Base-by-base conservation (phyloP, 2,329 filamentous ascomycete species). In the Colletotrichum tropicicola region DNA sequence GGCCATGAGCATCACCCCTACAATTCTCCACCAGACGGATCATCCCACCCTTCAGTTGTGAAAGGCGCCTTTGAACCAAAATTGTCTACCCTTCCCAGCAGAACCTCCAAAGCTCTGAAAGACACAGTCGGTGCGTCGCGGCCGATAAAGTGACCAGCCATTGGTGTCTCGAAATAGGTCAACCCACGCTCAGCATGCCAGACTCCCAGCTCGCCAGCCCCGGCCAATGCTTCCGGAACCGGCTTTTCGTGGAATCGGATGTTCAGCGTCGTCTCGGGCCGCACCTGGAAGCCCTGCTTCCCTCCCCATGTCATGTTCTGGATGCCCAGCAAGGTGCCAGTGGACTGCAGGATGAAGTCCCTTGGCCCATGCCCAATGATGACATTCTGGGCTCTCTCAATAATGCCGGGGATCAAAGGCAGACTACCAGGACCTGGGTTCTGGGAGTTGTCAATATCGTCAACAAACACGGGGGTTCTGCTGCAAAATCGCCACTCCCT, bases 231-330 rank as follows among this genome's bases (percentile, higher is more conserved):
- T 8, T 17, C 51, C 21, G 85, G 73, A 13, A 80, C 81, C 12
- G 77, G 77, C 1, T 77, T 69, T 58, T 68, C 77, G 21, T 83
- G 77, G 58, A 84, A 67, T 0, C 91, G 91, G 0, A 94, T 89
- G 73, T 86, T 92, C 73, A 92, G 89, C 2, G 88, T 87, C 52
- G 87, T 83, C 2, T 73, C 73, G 0, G 92, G 92, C 0, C 78
- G 75, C 1, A 75, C 73, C 68, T 89, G 85, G 81, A 95, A 94
- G 0, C 92, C 92, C 51, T 91, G 87, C 39, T 82, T 74, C 5
- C 91, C 92, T 60, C 87, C 87, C 88, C 89, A 95, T 0, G 91
- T 94, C 89, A 94, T 93, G 79, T 94, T 94, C 73, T 95, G 92
- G 65, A 94, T 89, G 1, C 85, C 85, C 8, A 93, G 80, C 2